Evolutionary conservation across 805 yeast species (phyloP).

Genomic region (Metschnikowia bowlesiae): DNA sequence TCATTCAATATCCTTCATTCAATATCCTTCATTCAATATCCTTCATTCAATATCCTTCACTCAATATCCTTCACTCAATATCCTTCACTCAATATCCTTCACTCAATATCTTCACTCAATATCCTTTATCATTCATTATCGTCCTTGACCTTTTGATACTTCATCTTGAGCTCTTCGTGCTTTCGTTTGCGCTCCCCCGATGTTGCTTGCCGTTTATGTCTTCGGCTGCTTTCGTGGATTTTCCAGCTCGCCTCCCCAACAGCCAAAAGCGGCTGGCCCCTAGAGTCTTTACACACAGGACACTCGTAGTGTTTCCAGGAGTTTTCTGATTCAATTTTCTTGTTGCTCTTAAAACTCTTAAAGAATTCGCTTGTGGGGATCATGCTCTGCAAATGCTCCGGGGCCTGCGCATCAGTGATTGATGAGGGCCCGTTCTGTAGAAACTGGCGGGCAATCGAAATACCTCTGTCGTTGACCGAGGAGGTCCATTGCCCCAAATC

Average conservation of each 20-base stretch:
- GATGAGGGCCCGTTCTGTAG: conserved; percentile 24
- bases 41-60: too few species aligned
- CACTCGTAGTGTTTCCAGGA: conserved; percentile 71
- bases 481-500: conserved; percentile 59
- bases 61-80: too few species aligned
- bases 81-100: too few species aligned
- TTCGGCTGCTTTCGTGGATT: conserved; percentile 60
- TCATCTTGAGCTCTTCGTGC: conserved; percentile 42
- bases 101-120: too few species aligned
- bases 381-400: conserved; percentile 20
- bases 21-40: too few species aligned
- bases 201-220: conserved; percentile 56
- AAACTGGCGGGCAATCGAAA: conserved; percentile 40
- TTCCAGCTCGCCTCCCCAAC: conserved; percentile 73
- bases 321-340: conserved; percentile 27
- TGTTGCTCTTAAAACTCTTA: conserved; percentile 32
- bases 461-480: conserved; percentile 55
- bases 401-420: conserved; percentile 26
- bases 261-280: conserved; percentile 53
- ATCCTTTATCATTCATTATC: not conserved
- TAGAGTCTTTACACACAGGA: conserved; percentile 54
- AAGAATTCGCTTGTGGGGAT: conserved; percentile 24
- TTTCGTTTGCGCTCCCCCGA: conserved; percentile 49
- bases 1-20: not conserved
- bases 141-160: conserved; percentile 16